Base-by-base conservation (phyloP, 2,329 filamentous ascomycete genomes). In the Chaetomium sp. region DNA sequence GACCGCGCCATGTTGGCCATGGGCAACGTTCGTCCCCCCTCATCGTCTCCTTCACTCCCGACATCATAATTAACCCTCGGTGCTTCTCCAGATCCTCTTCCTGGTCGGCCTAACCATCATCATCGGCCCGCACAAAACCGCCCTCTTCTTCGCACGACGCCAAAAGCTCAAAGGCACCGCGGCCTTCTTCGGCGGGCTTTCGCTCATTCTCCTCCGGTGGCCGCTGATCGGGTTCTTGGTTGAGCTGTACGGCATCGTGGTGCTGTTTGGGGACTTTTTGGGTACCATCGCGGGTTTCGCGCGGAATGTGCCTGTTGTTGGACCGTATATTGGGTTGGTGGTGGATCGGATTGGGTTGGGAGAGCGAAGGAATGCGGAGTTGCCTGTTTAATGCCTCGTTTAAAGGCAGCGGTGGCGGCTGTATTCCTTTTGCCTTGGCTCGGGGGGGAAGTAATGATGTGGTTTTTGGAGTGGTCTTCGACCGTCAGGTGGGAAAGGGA, bases 1-100 rank as follows among this genome's bases (percentile, higher is more conserved):
- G 94, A 99, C 74, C 85, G 94, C 62, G 89, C 94, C 67, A 91
- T 97, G 89, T 84, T 99, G 55, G 92, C 92, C 64, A 97, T 97
- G 94, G 94, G 94, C 75, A 97, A 97, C 69, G 88, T 92, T 81
- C 43, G 53, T 43, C 48, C 52, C 34, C 33, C 44, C 32, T n/a
- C n/a, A n/a, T n/a, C 9, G 5, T 33, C 48, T 34, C 47, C 54
- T 48, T 59, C 60, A 50, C 37, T 56, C 36, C 48, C 8, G n/a
- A 38, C 35, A 40, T 14, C 14, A 42, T n/a, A 11, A 42, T 9
- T 42, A 9, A 40, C 37, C 37, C 37, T 38, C 7, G 37, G 37
- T 38, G 37, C 12, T 38, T 12, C 7, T 12, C 37, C 66, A 95
- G 90, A 95, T 99, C 72, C 90, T 99, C 71, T 97, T 99, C 79